Base-by-base conservation (phyloP, 2,329 filamentous ascomycete species). In the Zymoseptoria pseudotritici region DNA sequence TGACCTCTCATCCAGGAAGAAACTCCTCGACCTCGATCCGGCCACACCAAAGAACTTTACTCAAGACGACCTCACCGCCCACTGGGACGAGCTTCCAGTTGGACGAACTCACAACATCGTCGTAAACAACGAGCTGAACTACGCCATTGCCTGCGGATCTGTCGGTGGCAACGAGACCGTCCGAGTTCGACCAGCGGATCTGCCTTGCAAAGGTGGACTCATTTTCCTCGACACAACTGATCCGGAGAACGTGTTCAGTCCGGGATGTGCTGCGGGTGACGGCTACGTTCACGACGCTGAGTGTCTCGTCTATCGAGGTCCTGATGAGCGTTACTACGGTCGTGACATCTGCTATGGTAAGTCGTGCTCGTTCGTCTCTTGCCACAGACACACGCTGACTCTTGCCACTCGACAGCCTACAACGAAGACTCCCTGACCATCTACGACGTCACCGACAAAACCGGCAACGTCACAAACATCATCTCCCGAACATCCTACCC, bases 261-360 rank as follows among this genome's bases (percentile, higher is more conserved):
- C 79, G 10, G 81, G 80, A 42, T 83, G 81, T 63, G 77, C 77
- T 3, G 72, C 19, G 11, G 59, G 59, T 50, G 81, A 82, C 67
- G 80, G 80, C 57, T 83, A 83, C 67, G 80, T 82, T 13, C 81
- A 83, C 69, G 81, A 83, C 64, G 81, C 81, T 4, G 80, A 62
- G 71, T 83, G 81, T 69, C 70, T 83, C 24, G 75, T 79, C 58
- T 80, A 80, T 71, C 73, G 72, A 4, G 79, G 80, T 2, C 79
- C 79, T 1, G 75, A 80, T 59, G 67, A 69, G 50, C 65, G 72
- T 26, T 82, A 79, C 70, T 66, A 69, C 8, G 78, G 75, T 6
- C 70, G 71, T 2, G 78, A 82, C 17, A 79, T 82, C 62, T 82
- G 80, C 73, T 80, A 78, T 69, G 76, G 75, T 17, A 24, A 4